phyloP scores from a whole-genome alignment of 83 land plant species.

The Picea mariana region DNA sequence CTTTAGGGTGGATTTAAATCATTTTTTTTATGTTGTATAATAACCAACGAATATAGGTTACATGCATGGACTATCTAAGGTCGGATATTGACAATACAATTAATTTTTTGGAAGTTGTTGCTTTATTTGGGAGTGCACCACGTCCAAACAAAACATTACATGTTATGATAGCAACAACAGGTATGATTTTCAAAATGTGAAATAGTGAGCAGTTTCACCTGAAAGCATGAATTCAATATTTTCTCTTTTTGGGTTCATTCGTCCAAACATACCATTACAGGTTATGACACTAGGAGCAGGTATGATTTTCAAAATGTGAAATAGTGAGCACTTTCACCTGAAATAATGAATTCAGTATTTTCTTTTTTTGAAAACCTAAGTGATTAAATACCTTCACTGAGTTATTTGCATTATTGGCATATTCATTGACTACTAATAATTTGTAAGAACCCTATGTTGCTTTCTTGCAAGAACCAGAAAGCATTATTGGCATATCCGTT shows the following conservation, averaged over 20 bases:
- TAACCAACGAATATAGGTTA: constrained; percentile 43
- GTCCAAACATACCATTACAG: constrained; percentile 77
- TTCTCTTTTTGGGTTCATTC: neutral
- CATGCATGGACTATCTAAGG: constrained; percentile 75
- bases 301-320: constrained; percentile 23
- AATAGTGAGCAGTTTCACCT: neutral
- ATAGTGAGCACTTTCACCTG: neutral
- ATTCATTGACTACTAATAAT: neutral
- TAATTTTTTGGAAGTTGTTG: constrained; percentile 85
- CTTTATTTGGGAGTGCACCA: constrained; percentile 57
- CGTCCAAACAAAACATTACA: constrained; percentile 79
- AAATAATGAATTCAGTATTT: neutral
- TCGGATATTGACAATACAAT: constrained; percentile 79
- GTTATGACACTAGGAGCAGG: constrained; percentile 97
- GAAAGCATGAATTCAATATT: neutral
- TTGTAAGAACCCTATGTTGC: neutral
- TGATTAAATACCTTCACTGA: neutral
- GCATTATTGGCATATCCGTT: no score
- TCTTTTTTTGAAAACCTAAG: neutral
- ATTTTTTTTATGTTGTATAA: no score
- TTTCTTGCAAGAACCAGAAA: no score
- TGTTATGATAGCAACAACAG: constrained; percentile 95
- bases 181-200: constrained; percentile 32
- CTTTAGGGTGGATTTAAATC: no score
- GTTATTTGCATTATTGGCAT: neutral